Conservation (phyloP, 2,329 filamentous ascomycete genomes). For the Cercospora zeina region DNA sequence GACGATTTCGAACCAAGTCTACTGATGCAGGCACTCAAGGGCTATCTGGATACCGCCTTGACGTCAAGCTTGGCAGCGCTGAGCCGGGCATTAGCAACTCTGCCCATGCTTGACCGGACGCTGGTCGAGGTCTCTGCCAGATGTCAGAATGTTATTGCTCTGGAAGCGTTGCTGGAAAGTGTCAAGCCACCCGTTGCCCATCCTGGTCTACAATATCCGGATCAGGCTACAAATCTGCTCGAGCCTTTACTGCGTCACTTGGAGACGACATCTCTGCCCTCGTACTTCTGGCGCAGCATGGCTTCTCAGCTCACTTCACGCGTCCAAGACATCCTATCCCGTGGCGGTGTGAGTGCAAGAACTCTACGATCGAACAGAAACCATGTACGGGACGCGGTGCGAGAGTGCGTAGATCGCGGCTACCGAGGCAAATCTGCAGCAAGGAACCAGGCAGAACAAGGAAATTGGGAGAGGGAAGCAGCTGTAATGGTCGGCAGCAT, state of each 20-base stretch:
- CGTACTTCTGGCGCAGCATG: constrained; percentile 90
- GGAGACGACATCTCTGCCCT: constrained; percentile 82
- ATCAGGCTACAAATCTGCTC: constrained; percentile 57
- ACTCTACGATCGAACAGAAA: constrained; percentile 75
- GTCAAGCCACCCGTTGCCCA: constrained; percentile 66
- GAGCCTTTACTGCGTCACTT: constrained; percentile 68
- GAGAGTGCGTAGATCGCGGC: constrained; percentile 79
- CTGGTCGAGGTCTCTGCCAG: constrained; percentile 77
- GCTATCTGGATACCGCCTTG: constrained; percentile 77
- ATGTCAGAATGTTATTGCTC: constrained; percentile 87
- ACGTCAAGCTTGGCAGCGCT: constrained; percentile 76
- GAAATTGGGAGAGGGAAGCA: constrained; percentile 83
- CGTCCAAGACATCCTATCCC: constrained; percentile 79
- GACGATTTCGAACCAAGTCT: constrained; percentile 63
- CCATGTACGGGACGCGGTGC: constrained; percentile 72
- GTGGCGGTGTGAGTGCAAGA: constrained; percentile 80
- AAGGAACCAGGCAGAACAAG: constrained; percentile 42
- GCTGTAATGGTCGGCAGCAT: constrained; percentile 93
- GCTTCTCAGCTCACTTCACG: constrained; percentile 73
- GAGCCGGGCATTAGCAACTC: constrained; percentile 71
- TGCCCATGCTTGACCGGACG: constrained; percentile 79
- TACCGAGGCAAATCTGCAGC: constrained; percentile 44
- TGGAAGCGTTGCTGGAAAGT: constrained; percentile 73
- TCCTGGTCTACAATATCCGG: constrained; percentile 55
- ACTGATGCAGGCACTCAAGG: constrained; percentile 73